Percentiles rank a stretch among this genome's conserved stretches.
These are phyloP conservation scores for Suhomyces faveliae DNA, from an alignment of 805 yeast species.

Conservation along the genomic window DNA sequence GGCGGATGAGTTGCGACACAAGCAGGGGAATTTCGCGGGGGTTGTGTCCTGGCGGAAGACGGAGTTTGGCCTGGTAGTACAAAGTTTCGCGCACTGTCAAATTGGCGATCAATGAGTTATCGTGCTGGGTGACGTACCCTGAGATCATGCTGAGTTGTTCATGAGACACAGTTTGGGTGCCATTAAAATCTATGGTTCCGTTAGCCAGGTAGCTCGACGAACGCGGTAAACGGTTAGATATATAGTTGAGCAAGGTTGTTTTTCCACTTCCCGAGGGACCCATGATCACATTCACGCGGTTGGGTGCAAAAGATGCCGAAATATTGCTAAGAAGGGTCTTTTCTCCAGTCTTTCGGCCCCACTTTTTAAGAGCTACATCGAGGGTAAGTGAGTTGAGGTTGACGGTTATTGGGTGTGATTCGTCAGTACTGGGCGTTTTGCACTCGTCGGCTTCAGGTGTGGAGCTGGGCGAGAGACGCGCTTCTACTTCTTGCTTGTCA, in stretches of 20 bases:
- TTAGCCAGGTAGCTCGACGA: slow-evolving; percentile 18
- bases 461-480: neutral
- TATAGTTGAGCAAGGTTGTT: slow-evolving; percentile 60
- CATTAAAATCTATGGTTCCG: slow-evolving; percentile 30
- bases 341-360: slow-evolving; percentile 3
- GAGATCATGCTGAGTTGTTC: slow-evolving; percentile 37
- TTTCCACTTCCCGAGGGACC: slow-evolving; percentile 85
- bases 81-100: slow-evolving; percentile 79
- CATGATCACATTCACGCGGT: slow-evolving; percentile 67
- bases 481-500: neutral
- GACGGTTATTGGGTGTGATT: neutral
- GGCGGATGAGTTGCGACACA: slow-evolving; percentile 59
- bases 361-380: slow-evolving; percentile 5
- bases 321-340: slow-evolving; percentile 38
- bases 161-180: slow-evolving; percentile 22
- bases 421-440: neutral
- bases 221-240: slow-evolving; percentile 54
- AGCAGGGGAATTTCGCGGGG: slow-evolving; percentile 43
- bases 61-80: slow-evolving; percentile 63
- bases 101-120: slow-evolving; percentile 64
- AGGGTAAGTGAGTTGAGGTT: slow-evolving; percentile 3
- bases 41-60: slow-evolving; percentile 52
- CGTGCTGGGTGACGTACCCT: slow-evolving; percentile 82
- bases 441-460: neutral
- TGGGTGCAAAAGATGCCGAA: slow-evolving; percentile 51